phyloP scores from a whole-genome alignment of 345 rosid species.

The Linum trigynum region DNA sequence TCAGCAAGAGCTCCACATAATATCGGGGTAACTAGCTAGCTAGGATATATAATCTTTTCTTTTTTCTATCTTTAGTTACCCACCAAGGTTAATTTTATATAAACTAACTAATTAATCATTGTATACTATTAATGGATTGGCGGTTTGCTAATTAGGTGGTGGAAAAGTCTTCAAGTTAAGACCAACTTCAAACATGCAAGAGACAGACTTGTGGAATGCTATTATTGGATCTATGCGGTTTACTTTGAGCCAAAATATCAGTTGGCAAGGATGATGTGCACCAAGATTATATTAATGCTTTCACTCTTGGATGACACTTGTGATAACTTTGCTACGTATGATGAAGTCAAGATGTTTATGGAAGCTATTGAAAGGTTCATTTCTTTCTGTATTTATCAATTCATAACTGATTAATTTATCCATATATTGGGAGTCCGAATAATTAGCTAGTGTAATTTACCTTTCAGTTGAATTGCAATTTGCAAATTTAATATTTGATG shows the following conservation, averaged over 20 bases:
- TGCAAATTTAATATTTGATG: too few relatives aligned
- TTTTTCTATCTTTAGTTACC: not conserved
- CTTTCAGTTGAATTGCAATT: too few relatives aligned
- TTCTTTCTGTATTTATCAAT: not conserved
- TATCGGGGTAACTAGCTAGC: slow-evolving; percentile 2
- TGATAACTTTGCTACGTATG: slow-evolving; percentile 16
- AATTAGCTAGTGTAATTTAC: not conserved
- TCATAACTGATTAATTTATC: not conserved
- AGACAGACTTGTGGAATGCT: slow-evolving; percentile 19
- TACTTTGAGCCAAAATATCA: slow-evolving; percentile 18
- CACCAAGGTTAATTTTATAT: slow-evolving; percentile 1
- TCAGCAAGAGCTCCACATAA: slow-evolving; percentile 15
- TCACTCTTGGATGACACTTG: slow-evolving; percentile 20
- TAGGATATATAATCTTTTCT: too few relatives aligned
- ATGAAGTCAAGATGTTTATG: slow-evolving; percentile 17
- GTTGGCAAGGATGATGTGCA: slow-evolving; percentile 7
- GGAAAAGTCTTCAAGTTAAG: slow-evolving; percentile 16
- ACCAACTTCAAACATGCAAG: slow-evolving; percentile 23
- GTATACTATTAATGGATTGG: not conserved
- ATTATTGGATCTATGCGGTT: slow-evolving; percentile 17
- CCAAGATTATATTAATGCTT: slow-evolving; percentile 10
- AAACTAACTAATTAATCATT: not conserved
- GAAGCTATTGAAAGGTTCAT: slow-evolving; percentile 17
- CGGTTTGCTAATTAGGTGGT: too few relatives aligned
- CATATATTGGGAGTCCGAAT: not conserved